phyloP scores from a whole-genome alignment of 2,329 filamentous ascomycete genomes.

The Didymellaceae sp. region DNA sequence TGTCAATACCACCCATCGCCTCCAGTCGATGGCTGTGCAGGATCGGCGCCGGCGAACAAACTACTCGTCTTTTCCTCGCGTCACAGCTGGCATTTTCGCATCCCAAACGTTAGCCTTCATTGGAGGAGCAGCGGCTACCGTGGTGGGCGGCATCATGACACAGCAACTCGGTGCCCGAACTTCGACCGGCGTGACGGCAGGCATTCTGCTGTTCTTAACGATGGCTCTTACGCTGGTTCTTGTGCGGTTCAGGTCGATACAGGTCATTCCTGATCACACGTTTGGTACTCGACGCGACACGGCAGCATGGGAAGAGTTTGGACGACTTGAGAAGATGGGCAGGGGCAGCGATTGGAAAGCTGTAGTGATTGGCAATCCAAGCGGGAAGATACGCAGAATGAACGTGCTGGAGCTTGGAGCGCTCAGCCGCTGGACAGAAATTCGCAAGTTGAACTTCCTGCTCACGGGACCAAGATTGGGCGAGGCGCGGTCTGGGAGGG shows the following conservation, averaged over 20 bases:
- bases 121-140: constrained; percentile 71
- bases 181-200: constrained; percentile 72
- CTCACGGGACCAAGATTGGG: constrained; percentile 31
- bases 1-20: constrained; percentile 62
- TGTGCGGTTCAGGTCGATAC: constrained; percentile 68
- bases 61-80: constrained; percentile 77
- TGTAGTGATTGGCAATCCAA: constrained; percentile 74
- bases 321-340: constrained; percentile 51
- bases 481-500: constrained; percentile 17
- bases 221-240: constrained; percentile 67
- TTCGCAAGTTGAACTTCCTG: constrained; percentile 58
- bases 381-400: constrained; percentile 71
- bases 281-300: constrained; percentile 49
- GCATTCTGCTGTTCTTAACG: constrained; percentile 70
- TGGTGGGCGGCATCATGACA: constrained; percentile 71
- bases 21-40: constrained; percentile 54
- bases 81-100: constrained; percentile 73
- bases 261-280: constrained; percentile 70
- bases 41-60: constrained; percentile 64
- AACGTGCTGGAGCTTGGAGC: constrained; percentile 73
- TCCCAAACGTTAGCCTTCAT: constrained; percentile 74
- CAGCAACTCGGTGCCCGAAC: constrained; percentile 70
- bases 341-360: constrained; percentile 67
- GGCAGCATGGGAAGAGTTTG: constrained; percentile 40
- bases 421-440: constrained; percentile 75